Percentiles rank a stretch among this genome's conserved stretches.
These are phyloP conservation scores for Hyphopichia burtonii DNA, from an alignment of 1,139 yeast genomes.

Conservation along the genomic window DNA sequence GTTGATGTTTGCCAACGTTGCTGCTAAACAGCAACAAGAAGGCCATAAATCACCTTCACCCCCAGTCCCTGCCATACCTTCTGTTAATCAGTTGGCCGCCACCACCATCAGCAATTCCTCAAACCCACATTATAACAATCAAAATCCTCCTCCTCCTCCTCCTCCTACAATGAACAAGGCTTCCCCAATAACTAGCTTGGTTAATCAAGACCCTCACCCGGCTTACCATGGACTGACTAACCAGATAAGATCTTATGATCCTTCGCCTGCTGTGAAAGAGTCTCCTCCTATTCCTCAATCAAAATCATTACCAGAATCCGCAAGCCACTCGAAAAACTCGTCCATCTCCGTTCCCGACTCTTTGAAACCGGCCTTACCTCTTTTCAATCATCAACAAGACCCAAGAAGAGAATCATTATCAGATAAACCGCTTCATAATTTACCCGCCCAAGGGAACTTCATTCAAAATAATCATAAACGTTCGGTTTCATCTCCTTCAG, in stretches of 20 bases:
- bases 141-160: conserved; percentile 4
- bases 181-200: not conserved
- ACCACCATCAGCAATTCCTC: too few relatives aligned
- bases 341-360: conserved; percentile 4
- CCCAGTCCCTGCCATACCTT: conserved; percentile 1
- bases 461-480: conserved; percentile 16
- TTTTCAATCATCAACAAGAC: not conserved
- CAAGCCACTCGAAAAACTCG: conserved; percentile 4
- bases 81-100: not conserved
- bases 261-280: not conserved
- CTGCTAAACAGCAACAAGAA: conserved; percentile 43
- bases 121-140: conserved; percentile 3
- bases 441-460: conserved; percentile 11
- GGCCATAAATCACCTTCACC: conserved; percentile 8
- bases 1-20: conserved; percentile 61
- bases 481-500: conserved; percentile 21
- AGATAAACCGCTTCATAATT: conserved; percentile 7
- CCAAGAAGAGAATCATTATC: conserved; percentile 11
- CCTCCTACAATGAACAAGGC: not conserved
- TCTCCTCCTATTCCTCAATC: conserved; percentile 6
- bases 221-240: too few relatives aligned
- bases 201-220: conserved; percentile 4
- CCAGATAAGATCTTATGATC: not conserved
- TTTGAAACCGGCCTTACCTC: not conserved
- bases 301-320: conserved; percentile 6